Base-by-base conservation (phyloP, 2,329 filamentous ascomycete species). In the Pseudogymnoascus sp. region DNA sequence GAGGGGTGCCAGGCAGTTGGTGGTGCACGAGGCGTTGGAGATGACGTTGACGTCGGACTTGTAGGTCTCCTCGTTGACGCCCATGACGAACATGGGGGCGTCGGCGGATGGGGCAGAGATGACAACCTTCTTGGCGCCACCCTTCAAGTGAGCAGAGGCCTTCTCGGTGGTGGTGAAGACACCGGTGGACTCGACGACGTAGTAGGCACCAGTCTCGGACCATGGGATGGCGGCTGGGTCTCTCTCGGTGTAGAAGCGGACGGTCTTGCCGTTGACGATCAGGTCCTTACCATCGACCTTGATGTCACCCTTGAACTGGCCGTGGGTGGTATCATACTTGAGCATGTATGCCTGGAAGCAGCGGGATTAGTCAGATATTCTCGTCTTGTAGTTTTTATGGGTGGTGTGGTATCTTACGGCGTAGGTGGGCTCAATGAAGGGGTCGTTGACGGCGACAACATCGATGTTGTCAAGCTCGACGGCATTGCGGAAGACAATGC, bases 21-120 rank as follows among this genome's bases (percentile, higher is more conserved):
- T 97, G 79, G 95, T 99, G 91, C 95, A 97, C 73, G 95, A 97
- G 74, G 95, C 95, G 85, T 99, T 99, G 83, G 95, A 97, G 83
- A 97, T 91, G 79, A 99, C 88, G 74, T 91, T 83, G 79, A 95
- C 86, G 78, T 90, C 90, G 78, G 89, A 87, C 79, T 90, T 93
- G 88, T 97, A 97, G 74, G 80, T 84, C 79, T 93, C 86, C 82
- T 97, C 84, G 87, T 97, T 99, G 83, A 99, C 95, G 78, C 95
- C 95, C 88, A 97, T 96, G 78, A 99, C 95, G 87, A 96, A 99
- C 95, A 99, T 99, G 78, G 93, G 93, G 76, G 95, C 95, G 83
- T 99, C 95, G 71, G 90, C 89, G 68, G 91, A 96, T 74, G 91
- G 91, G 75, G 91, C 90, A 72, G 90, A 95, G 85, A 93, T 93